A percentile compares a stretch with the other conserved stretches of the same genome.
These are phyloP conservation scores for Thermoascus crustaceus DNA, from an alignment of 2,329 filamentous ascomycete species.

Conservation along the genomic window DNA sequence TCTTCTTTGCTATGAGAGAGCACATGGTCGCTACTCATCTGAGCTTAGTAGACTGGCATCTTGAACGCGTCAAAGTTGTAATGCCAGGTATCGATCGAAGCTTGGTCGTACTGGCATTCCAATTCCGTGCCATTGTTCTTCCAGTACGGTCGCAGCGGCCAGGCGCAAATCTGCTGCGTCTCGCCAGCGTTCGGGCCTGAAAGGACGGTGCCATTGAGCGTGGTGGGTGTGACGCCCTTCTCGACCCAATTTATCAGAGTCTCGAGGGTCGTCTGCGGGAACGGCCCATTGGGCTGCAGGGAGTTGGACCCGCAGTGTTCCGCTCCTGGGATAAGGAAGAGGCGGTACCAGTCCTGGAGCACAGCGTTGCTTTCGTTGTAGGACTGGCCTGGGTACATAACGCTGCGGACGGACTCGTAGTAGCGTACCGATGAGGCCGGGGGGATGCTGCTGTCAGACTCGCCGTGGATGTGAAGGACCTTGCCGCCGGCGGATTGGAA, in stretches of 20 bases:
- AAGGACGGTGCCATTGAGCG: constrained; percentile 35
- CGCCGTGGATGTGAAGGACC: constrained; percentile 52
- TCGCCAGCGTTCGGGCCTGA: constrained; percentile 22
- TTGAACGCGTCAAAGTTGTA: constrained; percentile 34
- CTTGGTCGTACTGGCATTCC: constrained; percentile 32
- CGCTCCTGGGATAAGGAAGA: constrained; percentile 48
- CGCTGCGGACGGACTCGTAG: constrained; percentile 44
- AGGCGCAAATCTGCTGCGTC: constrained; percentile 28
- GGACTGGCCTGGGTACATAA: constrained; percentile 40
- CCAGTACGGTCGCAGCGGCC: constrained; percentile 27
- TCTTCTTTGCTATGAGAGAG: too few species aligned
- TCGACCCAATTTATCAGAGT: constrained; percentile 48
- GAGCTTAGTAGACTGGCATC: constrained; percentile 32
- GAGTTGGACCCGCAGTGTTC: constrained; percentile 44
- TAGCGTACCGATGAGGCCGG: constrained; percentile 49
- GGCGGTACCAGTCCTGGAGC: constrained; percentile 46
- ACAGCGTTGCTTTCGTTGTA: constrained; percentile 33
- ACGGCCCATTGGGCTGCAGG: constrained; percentile 37
- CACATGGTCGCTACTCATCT: too few species aligned
- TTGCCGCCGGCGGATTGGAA: constrained; percentile 48
- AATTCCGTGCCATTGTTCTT: constrained; percentile 23
- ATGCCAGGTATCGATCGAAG: constrained; percentile 33
- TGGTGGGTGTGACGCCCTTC: constrained; percentile 37
- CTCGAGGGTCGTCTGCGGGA: constrained; percentile 40
- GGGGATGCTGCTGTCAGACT: constrained; percentile 47